phyloP scores from a whole-genome alignment of 805 yeast species.

The Suhomyces tanzawaensis region DNA sequence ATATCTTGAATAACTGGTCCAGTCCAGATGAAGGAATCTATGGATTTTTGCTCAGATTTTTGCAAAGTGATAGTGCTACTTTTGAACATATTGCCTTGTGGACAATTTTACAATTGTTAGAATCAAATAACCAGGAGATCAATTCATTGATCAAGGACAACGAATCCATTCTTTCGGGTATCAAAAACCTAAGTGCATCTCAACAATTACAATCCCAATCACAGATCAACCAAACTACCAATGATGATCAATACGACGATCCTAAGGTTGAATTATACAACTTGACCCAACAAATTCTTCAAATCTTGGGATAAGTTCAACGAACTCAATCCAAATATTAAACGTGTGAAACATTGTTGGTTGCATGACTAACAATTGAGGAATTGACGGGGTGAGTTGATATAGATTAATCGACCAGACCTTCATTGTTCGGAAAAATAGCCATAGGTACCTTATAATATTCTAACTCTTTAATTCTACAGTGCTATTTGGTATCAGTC shows the following conservation, averaged over 20 bases:
- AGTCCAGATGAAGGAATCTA: conserved; percentile 80
- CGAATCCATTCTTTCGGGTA: conserved; percentile 51
- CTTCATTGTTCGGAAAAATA: neutral
- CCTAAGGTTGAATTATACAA: conserved; percentile 64
- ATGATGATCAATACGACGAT: conserved; percentile 46
- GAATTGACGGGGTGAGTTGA: too few species aligned
- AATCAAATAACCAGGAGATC: conserved; percentile 71
- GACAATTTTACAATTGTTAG: conserved; percentile 92
- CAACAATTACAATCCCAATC: conserved; percentile 34
- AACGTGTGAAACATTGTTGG: too few species aligned
- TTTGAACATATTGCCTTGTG: conserved; percentile 97
- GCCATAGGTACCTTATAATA: conserved; percentile 1
- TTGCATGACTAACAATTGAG: too few species aligned
- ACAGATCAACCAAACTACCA: conserved; percentile 19
- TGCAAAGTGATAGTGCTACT: conserved; percentile 82
- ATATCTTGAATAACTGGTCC: conserved; percentile 76
- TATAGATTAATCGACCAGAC: too few species aligned
- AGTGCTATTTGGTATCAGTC: neutral
- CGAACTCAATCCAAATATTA: too few species aligned
- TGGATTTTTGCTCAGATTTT: conserved; percentile 77
- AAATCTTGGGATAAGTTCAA: conserved; percentile 46
- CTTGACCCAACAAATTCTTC: conserved; percentile 66
- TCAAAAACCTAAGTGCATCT: conserved; percentile 45
- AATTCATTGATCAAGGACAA: conserved; percentile 54
- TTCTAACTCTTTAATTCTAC: conserved; percentile 5